These are phyloP conservation scores for Aegilops umbellulata DNA, from an alignment of 176 grass and related monocot species.

Conservation along the genomic window DNA sequence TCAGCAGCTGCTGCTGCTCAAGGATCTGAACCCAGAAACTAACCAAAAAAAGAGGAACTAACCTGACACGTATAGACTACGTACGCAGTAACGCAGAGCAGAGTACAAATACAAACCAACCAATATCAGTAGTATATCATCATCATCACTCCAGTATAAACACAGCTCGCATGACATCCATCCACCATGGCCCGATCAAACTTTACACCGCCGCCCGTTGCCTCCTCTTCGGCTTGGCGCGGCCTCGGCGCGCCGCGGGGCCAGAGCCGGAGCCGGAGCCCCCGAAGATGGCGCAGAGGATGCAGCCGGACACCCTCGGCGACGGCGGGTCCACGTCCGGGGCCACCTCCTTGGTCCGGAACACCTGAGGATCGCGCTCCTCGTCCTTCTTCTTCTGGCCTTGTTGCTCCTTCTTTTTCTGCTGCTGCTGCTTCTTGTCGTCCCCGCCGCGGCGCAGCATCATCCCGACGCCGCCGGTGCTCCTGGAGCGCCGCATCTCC, in stretches of 20 bases:
- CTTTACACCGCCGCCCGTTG: conserved; percentile 23
- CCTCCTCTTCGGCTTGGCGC: conserved; percentile 43
- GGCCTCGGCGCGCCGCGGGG: background rate
- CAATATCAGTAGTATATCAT: background rate
- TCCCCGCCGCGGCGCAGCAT: conserved; percentile 16
- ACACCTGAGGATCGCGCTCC: conserved; percentile 36
- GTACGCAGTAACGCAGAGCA: background rate
- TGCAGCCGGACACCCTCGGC: conserved; percentile 71
- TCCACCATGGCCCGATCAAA: background rate
- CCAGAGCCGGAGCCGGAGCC: conserved; percentile 1
- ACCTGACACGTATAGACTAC: conserved; percentile 24
- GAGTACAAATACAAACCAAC: conserved; percentile 27
- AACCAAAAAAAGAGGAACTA: background rate
- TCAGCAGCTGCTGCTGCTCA: conserved; percentile 24
- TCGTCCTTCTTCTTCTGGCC: conserved; percentile 34
- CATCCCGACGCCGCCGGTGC: conserved; percentile 56
- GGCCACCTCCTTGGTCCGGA: conserved; percentile 53
- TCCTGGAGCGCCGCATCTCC: conserved; percentile 63
- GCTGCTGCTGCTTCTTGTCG: conserved; percentile 7
- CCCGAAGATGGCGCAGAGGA: conserved; percentile 65
- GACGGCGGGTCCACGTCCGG: conserved; percentile 77
- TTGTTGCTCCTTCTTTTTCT: conserved; percentile 21
- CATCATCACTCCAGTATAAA: conserved; percentile 32
- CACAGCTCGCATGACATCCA: conserved; percentile 23
- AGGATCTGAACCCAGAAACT: conserved; percentile 43